These are phyloP conservation scores for Pestalotiopsis sp. DNA, from an alignment of 2,329 filamentous ascomycete genomes.

Conservation along the genomic window DNA sequence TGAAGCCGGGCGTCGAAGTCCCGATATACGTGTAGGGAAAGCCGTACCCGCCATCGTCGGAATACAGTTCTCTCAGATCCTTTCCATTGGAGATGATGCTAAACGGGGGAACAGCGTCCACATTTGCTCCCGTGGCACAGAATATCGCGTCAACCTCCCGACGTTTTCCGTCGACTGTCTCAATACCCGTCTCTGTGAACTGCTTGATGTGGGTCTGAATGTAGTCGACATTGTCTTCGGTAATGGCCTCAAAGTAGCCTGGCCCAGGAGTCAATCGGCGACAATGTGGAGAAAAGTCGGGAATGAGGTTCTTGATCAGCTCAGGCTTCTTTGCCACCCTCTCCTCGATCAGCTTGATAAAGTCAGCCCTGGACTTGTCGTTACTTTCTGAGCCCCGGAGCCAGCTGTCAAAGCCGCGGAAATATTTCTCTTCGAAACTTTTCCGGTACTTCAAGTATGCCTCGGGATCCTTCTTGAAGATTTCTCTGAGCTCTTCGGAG, in stretches of 20 bases:
- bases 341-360: conserved; percentile 52
- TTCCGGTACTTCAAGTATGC: conserved; percentile 62
- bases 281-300: conserved; percentile 65
- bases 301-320: conserved; percentile 55
- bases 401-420: conserved; percentile 54
- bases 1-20: conserved; percentile 62
- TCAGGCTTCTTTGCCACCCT: conserved; percentile 55
- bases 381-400: conserved; percentile 55
- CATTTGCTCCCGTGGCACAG: conserved; percentile 68
- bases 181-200: conserved; percentile 61
- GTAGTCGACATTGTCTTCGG: conserved; percentile 61
- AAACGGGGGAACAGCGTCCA: conserved; percentile 59
- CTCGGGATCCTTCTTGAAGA: conserved; percentile 58
- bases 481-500: conserved; percentile 50
- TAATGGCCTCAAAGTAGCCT: conserved; percentile 66
- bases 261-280: conserved; percentile 65
- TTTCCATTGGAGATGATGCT: conserved; percentile 55
- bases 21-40: conserved; percentile 71
- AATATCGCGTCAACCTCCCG: conserved; percentile 64
- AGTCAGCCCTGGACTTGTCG: conserved; percentile 44
- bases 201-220: conserved; percentile 56
- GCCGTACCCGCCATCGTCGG: conserved; percentile 51
- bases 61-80: conserved; percentile 58
- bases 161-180: conserved; percentile 56
- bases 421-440: conserved; percentile 60